These are phyloP conservation scores for Talaromyces sp. DNA, from an alignment of 2,329 filamentous ascomycete genomes.

Conservation along the genomic window DNA sequence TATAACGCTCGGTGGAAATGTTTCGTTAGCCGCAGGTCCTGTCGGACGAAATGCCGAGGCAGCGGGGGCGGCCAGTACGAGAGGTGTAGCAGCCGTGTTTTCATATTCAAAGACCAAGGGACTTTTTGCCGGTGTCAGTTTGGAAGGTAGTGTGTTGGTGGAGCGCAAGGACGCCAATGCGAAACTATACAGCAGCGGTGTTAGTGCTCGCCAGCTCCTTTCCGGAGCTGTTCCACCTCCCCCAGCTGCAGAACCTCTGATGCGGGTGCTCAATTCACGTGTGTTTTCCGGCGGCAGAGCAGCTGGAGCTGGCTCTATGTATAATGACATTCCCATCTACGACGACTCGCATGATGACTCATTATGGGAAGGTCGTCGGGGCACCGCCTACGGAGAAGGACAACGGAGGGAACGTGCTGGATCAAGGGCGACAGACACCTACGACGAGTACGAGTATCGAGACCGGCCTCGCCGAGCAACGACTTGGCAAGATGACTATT, in stretches of 20 bases:
- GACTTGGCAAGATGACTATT: conserved; percentile 50
- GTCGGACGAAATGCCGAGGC: conserved; percentile 94
- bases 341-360: conserved; percentile 77
- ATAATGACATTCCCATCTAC: conserved; percentile 91
- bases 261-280: conserved; percentile 78
- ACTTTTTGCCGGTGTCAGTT: conserved; percentile 87
- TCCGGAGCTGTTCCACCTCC: conserved; percentile 74
- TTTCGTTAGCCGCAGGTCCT: conserved; percentile 90
- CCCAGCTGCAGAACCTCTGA: conserved; percentile 75
- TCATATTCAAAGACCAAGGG: conserved; percentile 98
- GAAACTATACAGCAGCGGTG: conserved; percentile 82
- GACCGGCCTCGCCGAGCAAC: conserved; percentile 48
- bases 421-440: conserved; percentile 25
- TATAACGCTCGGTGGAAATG: conserved; percentile 90
- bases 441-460: conserved; percentile 55
- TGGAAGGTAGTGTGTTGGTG: conserved; percentile 89
- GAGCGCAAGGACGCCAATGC: conserved; percentile 96
- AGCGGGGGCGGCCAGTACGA: conserved; percentile 85
- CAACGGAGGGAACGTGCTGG: conserved; percentile 54
- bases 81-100: conserved; percentile 86
- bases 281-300: conserved; percentile 67
- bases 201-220: conserved; percentile 78
- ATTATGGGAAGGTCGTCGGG: conserved; percentile 74
- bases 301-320: conserved; percentile 63
- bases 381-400: conserved; percentile 67